These are phyloP conservation scores for Paraconiothyrium brasiliense DNA, from an alignment of 2,329 filamentous ascomycete species.

Conservation along the genomic window DNA sequence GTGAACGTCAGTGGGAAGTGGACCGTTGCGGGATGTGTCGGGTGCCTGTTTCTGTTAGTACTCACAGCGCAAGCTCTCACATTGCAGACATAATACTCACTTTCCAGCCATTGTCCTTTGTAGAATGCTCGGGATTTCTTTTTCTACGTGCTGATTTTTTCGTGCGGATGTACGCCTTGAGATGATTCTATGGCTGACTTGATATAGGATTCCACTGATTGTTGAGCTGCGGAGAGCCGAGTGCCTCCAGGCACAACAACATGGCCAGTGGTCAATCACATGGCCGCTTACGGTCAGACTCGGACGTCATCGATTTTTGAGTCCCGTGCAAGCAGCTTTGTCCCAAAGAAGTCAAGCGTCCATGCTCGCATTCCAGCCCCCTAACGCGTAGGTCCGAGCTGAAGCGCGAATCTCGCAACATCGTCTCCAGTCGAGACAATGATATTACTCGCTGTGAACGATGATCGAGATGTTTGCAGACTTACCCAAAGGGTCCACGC, in stretches of 20 bases:
- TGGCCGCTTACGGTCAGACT: not conserved
- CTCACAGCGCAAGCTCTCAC: not conserved
- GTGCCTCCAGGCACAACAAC: not conserved
- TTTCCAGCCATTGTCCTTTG: conserved; percentile 1
- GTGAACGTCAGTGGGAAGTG: conserved; percentile 60
- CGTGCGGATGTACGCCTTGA: not conserved
- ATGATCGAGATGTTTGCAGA: conserved; percentile 22
- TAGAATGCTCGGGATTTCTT: not conserved
- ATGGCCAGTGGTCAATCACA: conserved; percentile 2
- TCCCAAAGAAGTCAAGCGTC: conserved; percentile 8
- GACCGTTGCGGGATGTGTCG: conserved; percentile 57
- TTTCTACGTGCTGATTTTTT: not conserved
- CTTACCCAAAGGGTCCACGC: conserved; percentile 29
- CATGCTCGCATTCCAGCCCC: not conserved
- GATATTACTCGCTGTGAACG: conserved; percentile 5
- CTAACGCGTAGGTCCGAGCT: not conserved
- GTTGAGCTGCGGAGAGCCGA: conserved; percentile 22
- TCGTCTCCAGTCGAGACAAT: not conserved
- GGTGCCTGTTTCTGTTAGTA: conserved; percentile 44
- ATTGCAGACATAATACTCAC: conserved; percentile 2
- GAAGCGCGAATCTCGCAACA: conserved; percentile 11
- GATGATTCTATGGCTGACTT: not conserved
- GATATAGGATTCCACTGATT: conserved; percentile 6
- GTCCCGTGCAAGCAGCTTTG: not conserved
- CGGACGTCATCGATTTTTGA: conserved; percentile 4